These are phyloP conservation scores for Cladosporium velox DNA, from an alignment of 2,329 filamentous ascomycete genomes.

Conservation along the genomic window DNA sequence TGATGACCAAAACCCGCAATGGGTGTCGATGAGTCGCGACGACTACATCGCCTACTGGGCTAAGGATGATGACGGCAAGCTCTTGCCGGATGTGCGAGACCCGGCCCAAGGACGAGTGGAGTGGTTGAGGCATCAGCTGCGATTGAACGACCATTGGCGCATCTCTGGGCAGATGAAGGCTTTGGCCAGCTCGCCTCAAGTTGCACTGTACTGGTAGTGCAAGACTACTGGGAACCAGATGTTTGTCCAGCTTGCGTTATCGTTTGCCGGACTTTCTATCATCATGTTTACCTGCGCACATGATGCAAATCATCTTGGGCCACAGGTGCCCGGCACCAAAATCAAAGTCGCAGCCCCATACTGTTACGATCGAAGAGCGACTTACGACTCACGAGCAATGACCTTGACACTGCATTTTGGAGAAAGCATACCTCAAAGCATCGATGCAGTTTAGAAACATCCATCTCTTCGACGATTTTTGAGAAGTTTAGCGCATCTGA, in stretches of 20 bases:
- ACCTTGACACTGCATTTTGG: background rate
- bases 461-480: background rate
- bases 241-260: background rate
- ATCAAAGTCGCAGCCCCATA: background rate
- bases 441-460: background rate
- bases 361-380: background rate
- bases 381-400: background rate
- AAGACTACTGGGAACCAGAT: background rate
- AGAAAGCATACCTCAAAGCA: background rate
- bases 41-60: background rate
- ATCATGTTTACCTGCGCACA: too few relatives aligned
- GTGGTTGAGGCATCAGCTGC: conserved; percentile 3
- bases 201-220: background rate
- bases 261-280: too few relatives aligned
- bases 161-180: background rate
- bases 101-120: background rate
- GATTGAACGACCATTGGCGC: background rate
- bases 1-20: background rate
- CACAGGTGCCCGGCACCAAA: background rate
- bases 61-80: background rate
- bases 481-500: background rate
- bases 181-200: background rate
- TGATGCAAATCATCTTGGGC: background rate
- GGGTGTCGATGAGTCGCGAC: background rate
- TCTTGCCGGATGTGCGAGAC: background rate